A percentile compares a stretch with the other conserved stretches of the same genome.
Conservation (phyloP, 179 eudicot genomes). For the Silene noctiflora region DNA sequence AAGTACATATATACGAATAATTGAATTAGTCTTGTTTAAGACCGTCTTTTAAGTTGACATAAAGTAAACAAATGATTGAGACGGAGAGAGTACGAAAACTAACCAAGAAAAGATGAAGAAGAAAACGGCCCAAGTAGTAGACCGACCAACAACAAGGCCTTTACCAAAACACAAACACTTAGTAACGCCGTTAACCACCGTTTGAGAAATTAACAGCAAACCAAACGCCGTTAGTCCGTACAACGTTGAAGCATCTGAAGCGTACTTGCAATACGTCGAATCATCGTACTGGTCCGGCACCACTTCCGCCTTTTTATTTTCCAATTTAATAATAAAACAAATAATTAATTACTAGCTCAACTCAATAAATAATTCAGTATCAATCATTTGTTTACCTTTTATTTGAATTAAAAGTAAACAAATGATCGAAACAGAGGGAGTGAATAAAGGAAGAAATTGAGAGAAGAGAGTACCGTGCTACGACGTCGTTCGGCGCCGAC, state of each 20-base stretch:
- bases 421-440: too few relatives aligned
- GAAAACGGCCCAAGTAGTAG: slow-evolving; percentile 59
- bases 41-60: too few relatives aligned
- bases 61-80: neutral
- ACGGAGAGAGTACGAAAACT: slow-evolving; percentile 8
- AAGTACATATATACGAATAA: too few relatives aligned
- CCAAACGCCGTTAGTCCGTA: slow-evolving; percentile 89
- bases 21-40: too few relatives aligned
- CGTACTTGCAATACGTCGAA: slow-evolving; percentile 64
- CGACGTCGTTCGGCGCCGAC: slow-evolving; percentile 95
- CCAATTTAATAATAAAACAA: neutral
- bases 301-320: slow-evolving; percentile 46
- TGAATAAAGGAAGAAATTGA: neutral
- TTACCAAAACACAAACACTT: slow-evolving; percentile 85
- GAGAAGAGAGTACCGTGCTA: slow-evolving; percentile 50
- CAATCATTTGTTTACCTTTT: too few relatives aligned
- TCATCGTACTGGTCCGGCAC: slow-evolving; percentile 87
- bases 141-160: slow-evolving; percentile 63
- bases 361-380: neutral
- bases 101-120: slow-evolving; percentile 89
- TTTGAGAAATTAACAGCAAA: slow-evolving; percentile 68
- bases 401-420: too few relatives aligned
- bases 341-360: neutral
- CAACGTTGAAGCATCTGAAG: slow-evolving; percentile 78
- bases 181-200: slow-evolving; percentile 75